These are phyloP conservation scores for Phytophthora boehmeriae DNA, from an alignment of 352 stramenopile species.

Conservation along the genomic window DNA sequence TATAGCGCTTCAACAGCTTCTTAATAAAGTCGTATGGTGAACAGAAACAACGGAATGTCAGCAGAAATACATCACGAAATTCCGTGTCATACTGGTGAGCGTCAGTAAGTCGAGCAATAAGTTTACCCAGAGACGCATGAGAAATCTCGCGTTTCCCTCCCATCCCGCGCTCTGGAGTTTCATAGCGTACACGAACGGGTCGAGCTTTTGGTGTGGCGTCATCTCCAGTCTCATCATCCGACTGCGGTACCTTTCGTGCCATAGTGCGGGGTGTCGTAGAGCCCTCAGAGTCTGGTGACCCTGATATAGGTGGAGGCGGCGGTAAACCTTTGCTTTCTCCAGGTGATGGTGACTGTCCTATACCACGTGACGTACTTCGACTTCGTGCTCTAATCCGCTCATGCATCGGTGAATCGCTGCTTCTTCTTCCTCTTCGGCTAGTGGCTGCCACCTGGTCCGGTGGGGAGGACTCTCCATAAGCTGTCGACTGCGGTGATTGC, in stretches of 20 bases:
- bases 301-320: conserved; percentile 24
- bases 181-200: conserved; percentile 78
- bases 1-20: conserved; percentile 89
- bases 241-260: conserved; percentile 22
- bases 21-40: conserved; percentile 88
- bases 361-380: conserved; percentile 28
- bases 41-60: conserved; percentile 85
- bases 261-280: conserved; percentile 25
- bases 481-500: conserved; percentile 39
- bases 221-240: conserved; percentile 16
- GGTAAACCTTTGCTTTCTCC: conserved; percentile 17
- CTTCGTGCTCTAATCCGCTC: conserved; percentile 18
- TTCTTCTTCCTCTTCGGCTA: conserved; percentile 22
- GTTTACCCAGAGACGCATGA: conserved; percentile 84
- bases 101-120: conserved; percentile 84
- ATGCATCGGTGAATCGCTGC: conserved; percentile 21
- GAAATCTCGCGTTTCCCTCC: conserved; percentile 83
- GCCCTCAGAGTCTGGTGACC: conserved; percentile 18
- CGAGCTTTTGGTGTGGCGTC: conserved; percentile 36
- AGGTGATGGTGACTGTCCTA: conserved; percentile 22
- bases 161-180: conserved; percentile 59
- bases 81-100: conserved; percentile 86
- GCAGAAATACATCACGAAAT: conserved; percentile 86
- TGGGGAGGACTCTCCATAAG: conserved; percentile 45
- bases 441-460: conserved; percentile 28